Percentiles rank a stretch among this genome's conserved stretches.
These are phyloP conservation scores for Teratosphaeriaceae sp. DNA, from an alignment of 2,329 filamentous ascomycete species.

Conservation along the genomic window DNA sequence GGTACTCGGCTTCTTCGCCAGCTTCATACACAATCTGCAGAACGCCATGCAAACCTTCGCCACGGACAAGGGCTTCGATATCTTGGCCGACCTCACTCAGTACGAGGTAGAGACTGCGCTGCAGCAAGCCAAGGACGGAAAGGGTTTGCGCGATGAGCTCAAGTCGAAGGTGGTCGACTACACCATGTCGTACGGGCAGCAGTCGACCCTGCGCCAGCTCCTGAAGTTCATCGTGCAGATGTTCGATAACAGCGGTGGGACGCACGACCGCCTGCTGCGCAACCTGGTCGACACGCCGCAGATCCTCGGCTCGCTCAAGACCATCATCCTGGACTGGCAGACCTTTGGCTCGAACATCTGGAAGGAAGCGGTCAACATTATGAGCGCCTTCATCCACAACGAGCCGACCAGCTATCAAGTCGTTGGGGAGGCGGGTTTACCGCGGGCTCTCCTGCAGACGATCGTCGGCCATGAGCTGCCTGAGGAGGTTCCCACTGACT, in stretches of 20 bases:
- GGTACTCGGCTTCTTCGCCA: constrained; percentile 82
- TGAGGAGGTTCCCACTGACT: constrained; percentile 19
- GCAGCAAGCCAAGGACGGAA: constrained; percentile 57
- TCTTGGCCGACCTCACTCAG: constrained; percentile 80
- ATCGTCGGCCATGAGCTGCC: constrained; percentile 47
- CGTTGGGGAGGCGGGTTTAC: constrained; percentile 88
- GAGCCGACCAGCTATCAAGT: constrained; percentile 96
- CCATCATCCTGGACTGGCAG: constrained; percentile 71
- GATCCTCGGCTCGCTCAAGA: constrained; percentile 69
- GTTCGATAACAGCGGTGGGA: constrained; percentile 75
- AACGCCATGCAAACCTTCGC: constrained; percentile 81
- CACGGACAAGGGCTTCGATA: constrained; percentile 74
- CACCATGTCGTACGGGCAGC: constrained; percentile 84
- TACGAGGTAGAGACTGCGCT: constrained; percentile 68
- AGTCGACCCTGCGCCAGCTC: constrained; percentile 87
- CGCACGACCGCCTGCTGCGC: constrained; percentile 81
- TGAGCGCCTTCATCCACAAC: constrained; percentile 97
- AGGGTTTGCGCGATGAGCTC: constrained; percentile 65
- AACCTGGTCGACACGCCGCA: constrained; percentile 92
- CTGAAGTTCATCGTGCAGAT: constrained; percentile 96
- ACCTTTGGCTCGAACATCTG: constrained; percentile 89
- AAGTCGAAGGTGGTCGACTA: constrained; percentile 85
- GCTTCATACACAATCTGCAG: constrained; percentile 70
- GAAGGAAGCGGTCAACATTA: constrained; percentile 86
- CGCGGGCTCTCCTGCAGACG: constrained; percentile 76